Percentiles rank a stretch among this genome's conserved stretches.
These are phyloP conservation scores for Centella asiatica DNA, from an alignment of 129 eudicot species.

Conservation along the genomic window DNA sequence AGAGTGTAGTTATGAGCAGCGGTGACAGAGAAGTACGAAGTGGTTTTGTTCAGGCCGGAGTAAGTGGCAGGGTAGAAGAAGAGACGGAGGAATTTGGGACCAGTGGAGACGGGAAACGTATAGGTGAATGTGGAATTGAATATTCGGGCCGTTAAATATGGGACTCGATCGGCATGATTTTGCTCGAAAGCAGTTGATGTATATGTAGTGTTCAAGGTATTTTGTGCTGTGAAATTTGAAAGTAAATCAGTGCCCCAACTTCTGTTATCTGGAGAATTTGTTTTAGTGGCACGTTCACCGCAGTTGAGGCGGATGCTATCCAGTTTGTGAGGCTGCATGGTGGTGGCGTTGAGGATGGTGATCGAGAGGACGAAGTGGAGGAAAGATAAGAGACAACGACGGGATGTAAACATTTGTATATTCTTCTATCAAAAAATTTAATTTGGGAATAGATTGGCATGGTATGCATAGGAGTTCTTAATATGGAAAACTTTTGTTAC, in stretches of 20 bases:
- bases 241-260: conserved; percentile 26
- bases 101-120: conserved; percentile 24
- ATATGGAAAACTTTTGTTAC: no score
- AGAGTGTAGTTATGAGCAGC: conserved; percentile 34
- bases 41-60: not conserved
- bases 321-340: not conserved
- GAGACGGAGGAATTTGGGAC: conserved; percentile 61
- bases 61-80: conserved; percentile 37
- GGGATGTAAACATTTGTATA: conserved; percentile 7
- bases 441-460: not conserved
- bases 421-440: no score
- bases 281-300: conserved; percentile 13
- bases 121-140: conserved; percentile 33
- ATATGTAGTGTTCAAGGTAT: conserved; percentile 6
- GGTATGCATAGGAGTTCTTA: not conserved
- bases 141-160: conserved; percentile 32
- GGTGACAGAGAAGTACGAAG: conserved; percentile 26
- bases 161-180: conserved; percentile 8
- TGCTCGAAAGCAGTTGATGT: not conserved
- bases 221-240: conserved; percentile 12
- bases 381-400: not conserved
- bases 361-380: conserved; percentile 5
- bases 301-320: conserved; percentile 26
- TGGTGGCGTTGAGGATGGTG: not conserved
- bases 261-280: not conserved